Evolutionary conservation across 495 filamentous ascomycete genomes (phyloP), one percentile per base, ranked within the genome.

Genomic region (Margaritispora aquatica): DNA sequence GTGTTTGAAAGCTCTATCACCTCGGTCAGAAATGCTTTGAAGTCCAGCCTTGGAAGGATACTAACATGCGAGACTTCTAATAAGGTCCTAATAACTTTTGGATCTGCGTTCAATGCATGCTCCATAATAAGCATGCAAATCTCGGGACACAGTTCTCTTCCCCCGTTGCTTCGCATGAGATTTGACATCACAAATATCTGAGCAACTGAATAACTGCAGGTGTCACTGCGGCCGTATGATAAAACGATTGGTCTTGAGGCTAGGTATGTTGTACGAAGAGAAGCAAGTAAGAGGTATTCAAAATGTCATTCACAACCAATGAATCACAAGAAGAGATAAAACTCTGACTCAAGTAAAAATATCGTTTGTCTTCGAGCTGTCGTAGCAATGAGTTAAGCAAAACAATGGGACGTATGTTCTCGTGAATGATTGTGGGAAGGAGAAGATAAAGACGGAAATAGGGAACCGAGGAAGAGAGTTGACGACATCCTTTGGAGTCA

Each of bases 31-130:
- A 10, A 10, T 5, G 24, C 31, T 21, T 17, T 10, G 17, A 44
- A 44, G 15, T 8, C n/a, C n/a, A n/a, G 38, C 21, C 15, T n/a
- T 21, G 22, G 47, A 26, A 47, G 29, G n/a, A n/a, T n/a, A 54
- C 52, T 19, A 3, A 60, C 65, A 58, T 64, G 64, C 0, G 65
- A 67, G n/a, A 62, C 24, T 19, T 34, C 13, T 46, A 59, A 10
- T 27, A 67, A 27, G 3, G 36, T 17, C 17, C 21, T 7, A 0
- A 58, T 26, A 26, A 17, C 22, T 26, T 27, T 57, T 17, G 62
- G 59, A 36, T 55, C 51, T 21, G 7, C 11, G 13, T 58, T 48
- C 2, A 67, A 22, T 9, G 60, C 20, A 41, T 51, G 19, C 38
- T 67, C 61, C 8, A 38, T 46, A 19, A 66, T 34, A 13, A 31